These are phyloP conservation scores for Monilinia vaccinii-corymbosi DNA, from an alignment of 2,329 filamentous ascomycete genomes.

Conservation along the genomic window DNA sequence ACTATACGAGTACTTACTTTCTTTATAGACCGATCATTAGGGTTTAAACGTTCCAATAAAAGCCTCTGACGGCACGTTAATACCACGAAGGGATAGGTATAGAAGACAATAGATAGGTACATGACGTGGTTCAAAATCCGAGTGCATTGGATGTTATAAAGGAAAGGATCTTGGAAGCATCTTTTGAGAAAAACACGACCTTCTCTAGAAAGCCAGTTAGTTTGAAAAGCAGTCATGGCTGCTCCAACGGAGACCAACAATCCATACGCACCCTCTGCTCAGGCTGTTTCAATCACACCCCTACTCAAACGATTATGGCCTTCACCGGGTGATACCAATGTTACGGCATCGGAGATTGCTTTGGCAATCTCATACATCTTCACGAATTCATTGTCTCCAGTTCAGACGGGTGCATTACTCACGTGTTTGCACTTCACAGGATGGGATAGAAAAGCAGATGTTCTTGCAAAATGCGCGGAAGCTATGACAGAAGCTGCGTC, in stretches of 20 bases:
- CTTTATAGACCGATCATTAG: no score
- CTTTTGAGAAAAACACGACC: background rate
- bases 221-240: conserved; percentile 15
- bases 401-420: conserved; percentile 78
- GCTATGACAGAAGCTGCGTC: conserved; percentile 77
- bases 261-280: conserved; percentile 13
- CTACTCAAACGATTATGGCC: conserved; percentile 67
- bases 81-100: no score
- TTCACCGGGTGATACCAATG: conserved; percentile 36
- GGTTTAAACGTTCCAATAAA: no score
- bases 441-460: conserved; percentile 73
- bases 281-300: conserved; percentile 48
- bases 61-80: no score
- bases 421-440: conserved; percentile 89
- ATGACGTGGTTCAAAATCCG: conserved; percentile 3
- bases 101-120: no score
- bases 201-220: background rate
- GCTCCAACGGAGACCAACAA: conserved; percentile 17
- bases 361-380: conserved; percentile 88
- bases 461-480: conserved; percentile 74
- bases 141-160: background rate
- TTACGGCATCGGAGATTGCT: conserved; percentile 75
- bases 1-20: no score
- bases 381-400: conserved; percentile 77
- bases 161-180: background rate